These are phyloP conservation scores for Elaeis guineensis DNA, from an alignment of 176 grass and related monocot genomes.

Conservation along the genomic window DNA sequence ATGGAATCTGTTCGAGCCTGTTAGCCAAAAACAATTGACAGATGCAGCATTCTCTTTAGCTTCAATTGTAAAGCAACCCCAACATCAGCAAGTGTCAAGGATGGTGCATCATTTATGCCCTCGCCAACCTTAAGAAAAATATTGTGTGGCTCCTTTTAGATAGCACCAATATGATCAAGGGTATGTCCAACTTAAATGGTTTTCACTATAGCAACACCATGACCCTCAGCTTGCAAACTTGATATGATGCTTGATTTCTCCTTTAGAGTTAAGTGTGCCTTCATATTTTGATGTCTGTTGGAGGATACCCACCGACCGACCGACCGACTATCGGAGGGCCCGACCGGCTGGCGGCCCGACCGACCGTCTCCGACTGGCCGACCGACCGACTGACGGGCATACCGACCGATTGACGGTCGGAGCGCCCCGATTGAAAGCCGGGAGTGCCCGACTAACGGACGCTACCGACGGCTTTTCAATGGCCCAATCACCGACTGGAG, in stretches of 20 bases:
- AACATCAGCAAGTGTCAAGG: conserved; percentile 81
- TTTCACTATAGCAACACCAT: conserved; percentile 62
- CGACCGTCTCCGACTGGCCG: too few species aligned
- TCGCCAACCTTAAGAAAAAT: conserved; percentile 55
- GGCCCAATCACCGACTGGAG: too few species aligned
- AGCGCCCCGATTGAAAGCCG: too few species aligned
- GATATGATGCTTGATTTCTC: conserved; percentile 78
- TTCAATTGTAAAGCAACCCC: conserved; percentile 72
- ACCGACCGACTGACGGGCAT: too few species aligned
- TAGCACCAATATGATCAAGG: neutral
- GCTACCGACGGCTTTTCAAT: too few species aligned
- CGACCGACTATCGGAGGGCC: too few species aligned
- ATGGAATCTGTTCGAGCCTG: conserved; percentile 52
- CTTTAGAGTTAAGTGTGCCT: conserved; percentile 58
- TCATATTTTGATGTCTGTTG: too few species aligned
- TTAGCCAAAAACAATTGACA: conserved; percentile 82
- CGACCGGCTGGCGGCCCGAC: too few species aligned
- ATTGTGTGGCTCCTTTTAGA: too few species aligned
- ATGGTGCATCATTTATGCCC: conserved; percentile 90
- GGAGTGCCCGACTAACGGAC: too few species aligned
- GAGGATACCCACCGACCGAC: too few species aligned
- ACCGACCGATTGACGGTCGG: too few species aligned
- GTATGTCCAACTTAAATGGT: neutral
- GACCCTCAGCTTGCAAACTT: conserved; percentile 59
- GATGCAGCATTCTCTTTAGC: conserved; percentile 81